Conservation (phyloP, 2,329 filamentous ascomycete genomes). For the Trichoderma atrobrunneum region DNA sequence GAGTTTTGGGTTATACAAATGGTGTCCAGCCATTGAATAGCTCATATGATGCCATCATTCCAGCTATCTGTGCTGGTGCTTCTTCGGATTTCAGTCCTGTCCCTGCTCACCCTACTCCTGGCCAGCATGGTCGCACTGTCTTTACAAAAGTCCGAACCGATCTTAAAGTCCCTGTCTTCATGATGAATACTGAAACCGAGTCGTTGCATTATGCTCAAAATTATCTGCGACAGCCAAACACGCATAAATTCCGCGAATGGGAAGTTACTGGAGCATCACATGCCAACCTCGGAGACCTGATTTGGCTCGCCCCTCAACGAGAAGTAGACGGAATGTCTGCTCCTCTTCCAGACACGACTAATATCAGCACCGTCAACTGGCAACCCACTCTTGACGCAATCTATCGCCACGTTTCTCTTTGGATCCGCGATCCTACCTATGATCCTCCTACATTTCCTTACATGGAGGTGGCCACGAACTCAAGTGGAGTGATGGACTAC, state of each 20-base stretch:
- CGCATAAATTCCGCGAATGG: background rate
- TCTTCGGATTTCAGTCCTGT: background rate
- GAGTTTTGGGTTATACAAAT: background rate
- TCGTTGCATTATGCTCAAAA: background rate
- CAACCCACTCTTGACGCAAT: background rate
- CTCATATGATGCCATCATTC: background rate
- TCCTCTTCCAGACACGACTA: background rate
- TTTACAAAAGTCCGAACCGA: background rate
- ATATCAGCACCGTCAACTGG: background rate
- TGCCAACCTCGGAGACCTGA: background rate
- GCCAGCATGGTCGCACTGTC: background rate
- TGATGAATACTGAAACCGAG: background rate
- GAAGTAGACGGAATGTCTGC: background rate
- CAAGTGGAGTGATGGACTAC: background rate
- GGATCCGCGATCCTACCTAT: background rate
- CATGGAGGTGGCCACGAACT: background rate
- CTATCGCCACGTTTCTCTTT: background rate
- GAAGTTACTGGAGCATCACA: background rate
- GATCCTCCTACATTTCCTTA: background rate
- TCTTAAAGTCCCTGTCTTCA: background rate
- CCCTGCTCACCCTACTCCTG: background rate
- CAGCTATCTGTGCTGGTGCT: background rate
- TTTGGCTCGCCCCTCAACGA: background rate
- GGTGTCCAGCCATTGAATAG: background rate
- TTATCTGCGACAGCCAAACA: background rate